Base-by-base conservation (phyloP, 1,284 basidiomycete genomes). In the Ustilago sp. region DNA sequence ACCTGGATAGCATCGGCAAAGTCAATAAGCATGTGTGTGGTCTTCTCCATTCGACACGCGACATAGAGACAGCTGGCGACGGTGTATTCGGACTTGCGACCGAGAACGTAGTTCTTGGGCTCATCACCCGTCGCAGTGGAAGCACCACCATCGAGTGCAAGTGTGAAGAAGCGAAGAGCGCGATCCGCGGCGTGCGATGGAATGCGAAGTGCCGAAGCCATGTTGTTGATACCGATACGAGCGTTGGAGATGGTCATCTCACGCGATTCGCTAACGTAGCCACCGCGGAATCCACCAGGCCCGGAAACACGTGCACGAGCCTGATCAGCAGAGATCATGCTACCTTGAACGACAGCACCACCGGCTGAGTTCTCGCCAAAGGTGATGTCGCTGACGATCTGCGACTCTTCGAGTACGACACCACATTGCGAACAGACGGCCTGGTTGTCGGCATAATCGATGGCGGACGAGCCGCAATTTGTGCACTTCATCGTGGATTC, bases 21-120 rank as follows among this genome's bases (percentile, higher is more conserved):
- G 87, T 99, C 97, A 77, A 99, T 99, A 41, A 99, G 91, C 97
- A 99, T 99, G 85, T 96, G 94, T 0, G 92, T 94, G 19, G 88
- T 87, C 87, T 96, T 94, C 81, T 93, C 93, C 87, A 95, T 92
- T 64, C 97, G 88, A 84, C 95, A 97, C 8, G 95, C 94, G 57
- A 98, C 91, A 85, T 99, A 99, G 57, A 98, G 89, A 86, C 97
- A 99, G 54, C 95, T 93, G 0, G 95, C 96, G 34, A 96, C 92
- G 65, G 98, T 94, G 81, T 98, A 95, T 85, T 94, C 90, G 77
- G 93, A 93, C 83, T 93, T 92, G 39, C 97, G 90, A 2, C 97
- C 97, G 23, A 83, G 80, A 7, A 86, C 84, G 61, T 81, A 84
- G 65, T 86, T 83, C 39, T 80, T 81, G 7, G 82, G 79, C 59